These are phyloP conservation scores for Neonectria ditissima DNA, from an alignment of 2,329 filamentous ascomycete species.

Conservation along the genomic window DNA sequence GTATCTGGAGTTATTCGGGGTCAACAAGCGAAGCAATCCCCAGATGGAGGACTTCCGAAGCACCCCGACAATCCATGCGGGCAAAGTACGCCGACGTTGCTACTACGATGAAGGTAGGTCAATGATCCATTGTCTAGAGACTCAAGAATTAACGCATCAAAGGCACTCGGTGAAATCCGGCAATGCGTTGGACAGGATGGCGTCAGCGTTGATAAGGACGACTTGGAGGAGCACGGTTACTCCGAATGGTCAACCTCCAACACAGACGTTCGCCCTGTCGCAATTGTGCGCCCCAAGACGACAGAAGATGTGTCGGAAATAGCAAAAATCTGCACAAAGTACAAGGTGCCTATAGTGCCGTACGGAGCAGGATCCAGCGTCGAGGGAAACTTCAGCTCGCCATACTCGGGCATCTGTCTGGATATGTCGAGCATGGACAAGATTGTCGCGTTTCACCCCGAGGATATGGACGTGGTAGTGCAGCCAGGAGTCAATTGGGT, in stretches of 20 bases:
- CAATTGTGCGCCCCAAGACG: conserved; percentile 74
- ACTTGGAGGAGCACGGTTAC: conserved; percentile 17
- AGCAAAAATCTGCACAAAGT: conserved; percentile 71
- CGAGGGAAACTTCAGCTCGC: conserved; percentile 82
- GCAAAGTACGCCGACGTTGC: neutral
- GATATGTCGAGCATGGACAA: conserved; percentile 82
- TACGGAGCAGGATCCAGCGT: conserved; percentile 77
- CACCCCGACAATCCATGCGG: neutral
- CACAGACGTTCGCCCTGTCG: conserved; percentile 12
- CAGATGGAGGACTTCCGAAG: neutral
- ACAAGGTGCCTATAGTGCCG: conserved; percentile 44
- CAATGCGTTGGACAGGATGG: conserved; percentile 6
- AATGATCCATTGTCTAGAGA: neutral
- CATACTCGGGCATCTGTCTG: conserved; percentile 78
- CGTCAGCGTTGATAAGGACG: conserved; percentile 22
- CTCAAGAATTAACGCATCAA: neutral
- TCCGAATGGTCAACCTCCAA: conserved; percentile 27
- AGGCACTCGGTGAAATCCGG: neutral
- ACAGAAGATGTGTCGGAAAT: conserved; percentile 79
- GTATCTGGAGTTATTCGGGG: neutral
- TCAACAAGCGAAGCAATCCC: neutral
- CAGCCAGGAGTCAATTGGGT: conserved; percentile 85
- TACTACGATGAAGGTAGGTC: neutral
- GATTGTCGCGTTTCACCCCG: conserved; percentile 75
- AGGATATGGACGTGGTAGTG: conserved; percentile 75